phyloP scores from a whole-genome alignment of 306 rosid species.

The Alnus rubra region DNA sequence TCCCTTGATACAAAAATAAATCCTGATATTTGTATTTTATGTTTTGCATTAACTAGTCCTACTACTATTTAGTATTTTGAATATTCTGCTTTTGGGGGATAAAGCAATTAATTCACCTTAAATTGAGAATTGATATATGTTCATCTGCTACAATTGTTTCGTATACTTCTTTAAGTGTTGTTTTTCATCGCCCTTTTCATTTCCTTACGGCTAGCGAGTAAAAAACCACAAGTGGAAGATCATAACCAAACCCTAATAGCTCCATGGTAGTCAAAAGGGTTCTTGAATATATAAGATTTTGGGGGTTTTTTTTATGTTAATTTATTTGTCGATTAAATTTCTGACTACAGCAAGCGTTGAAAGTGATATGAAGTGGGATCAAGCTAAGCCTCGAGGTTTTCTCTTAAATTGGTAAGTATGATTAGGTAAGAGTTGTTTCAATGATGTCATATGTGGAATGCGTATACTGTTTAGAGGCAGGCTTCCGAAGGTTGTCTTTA shows the following conservation, averaged over 20 bases:
- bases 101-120: neutral
- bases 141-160: too few relatives aligned
- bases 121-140: too few relatives aligned
- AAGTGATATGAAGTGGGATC: conserved; percentile 42
- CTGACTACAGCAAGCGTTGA: conserved; percentile 17
- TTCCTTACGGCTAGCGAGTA: neutral
- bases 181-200: too few relatives aligned
- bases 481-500: neutral
- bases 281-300: conserved; percentile 23
- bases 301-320: neutral
- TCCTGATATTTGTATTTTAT: neutral
- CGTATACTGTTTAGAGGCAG: neutral
- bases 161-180: too few relatives aligned
- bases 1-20: neutral
- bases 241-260: conserved; percentile 16
- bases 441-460: neutral
- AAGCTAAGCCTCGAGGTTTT: conserved; percentile 29
- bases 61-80: neutral
- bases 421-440: conserved; percentile 20
- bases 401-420: conserved; percentile 16
- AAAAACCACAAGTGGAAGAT: conserved; percentile 25
- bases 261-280: conserved; percentile 34
- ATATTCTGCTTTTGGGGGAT: neutral
- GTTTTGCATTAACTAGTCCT: neutral
- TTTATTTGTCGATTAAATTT: conserved; percentile 34